Evolutionary conservation across 1,284 basidiomycete species (phyloP).

Genomic region (Athelia sp.): DNA sequence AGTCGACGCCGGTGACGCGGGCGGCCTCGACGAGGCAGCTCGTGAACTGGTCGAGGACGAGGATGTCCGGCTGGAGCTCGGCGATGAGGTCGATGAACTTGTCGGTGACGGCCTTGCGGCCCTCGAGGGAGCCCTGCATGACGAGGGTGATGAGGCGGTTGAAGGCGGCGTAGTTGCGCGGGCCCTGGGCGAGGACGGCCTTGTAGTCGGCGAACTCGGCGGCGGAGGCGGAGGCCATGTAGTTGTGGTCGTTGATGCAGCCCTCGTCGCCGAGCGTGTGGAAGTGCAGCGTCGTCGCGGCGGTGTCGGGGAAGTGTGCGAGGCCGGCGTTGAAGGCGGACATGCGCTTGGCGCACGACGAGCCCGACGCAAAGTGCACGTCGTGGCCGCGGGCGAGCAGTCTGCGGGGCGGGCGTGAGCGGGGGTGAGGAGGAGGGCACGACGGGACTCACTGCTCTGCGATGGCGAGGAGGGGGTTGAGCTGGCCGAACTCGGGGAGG

Average conservation of each 20-base stretch:
- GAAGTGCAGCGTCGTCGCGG: not conserved
- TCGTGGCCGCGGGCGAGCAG: not conserved
- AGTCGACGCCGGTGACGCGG: not conserved
- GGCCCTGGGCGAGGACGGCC: not conserved
- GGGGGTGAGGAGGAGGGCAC: not conserved
- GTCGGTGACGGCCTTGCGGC: not conserved
- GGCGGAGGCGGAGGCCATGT: not conserved
- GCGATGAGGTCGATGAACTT: not conserved
- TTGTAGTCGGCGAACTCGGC: not conserved
- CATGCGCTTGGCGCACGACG: not conserved
- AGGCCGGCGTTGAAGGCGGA: not conserved
- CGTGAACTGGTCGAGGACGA: not conserved
- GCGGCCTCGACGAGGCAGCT: not conserved
- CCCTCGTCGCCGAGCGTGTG: not conserved
- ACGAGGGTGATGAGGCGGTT: not conserved
- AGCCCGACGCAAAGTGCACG: not conserved
- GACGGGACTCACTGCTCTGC: not conserved
- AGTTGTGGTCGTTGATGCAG: not conserved
- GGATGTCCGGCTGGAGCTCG: not conserved
- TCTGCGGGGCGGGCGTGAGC: not conserved
- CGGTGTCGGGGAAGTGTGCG: not conserved
- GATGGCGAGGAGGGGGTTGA: not conserved
- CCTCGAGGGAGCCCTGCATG: not conserved
- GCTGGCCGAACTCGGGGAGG: not conserved
- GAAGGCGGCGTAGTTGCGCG: not conserved